Evolutionary conservation across 805 yeast species (phyloP), one percentile per base, ranked within the genome.

Genomic region (Yarrowia hollandica): DNA sequence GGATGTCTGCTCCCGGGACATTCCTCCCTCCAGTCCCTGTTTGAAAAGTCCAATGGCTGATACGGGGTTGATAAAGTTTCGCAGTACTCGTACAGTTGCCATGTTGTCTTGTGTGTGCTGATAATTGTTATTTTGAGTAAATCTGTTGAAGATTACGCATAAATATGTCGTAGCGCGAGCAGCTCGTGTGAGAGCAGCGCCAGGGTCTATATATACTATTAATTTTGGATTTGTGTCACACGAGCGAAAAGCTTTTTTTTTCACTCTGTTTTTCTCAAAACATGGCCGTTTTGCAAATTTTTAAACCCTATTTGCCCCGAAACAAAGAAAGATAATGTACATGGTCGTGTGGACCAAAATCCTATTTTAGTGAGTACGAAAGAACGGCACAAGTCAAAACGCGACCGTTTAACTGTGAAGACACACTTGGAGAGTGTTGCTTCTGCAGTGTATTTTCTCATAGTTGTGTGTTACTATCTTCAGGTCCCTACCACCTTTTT

Each of bases 141-240:
- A 48, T 48, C 55, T 48, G 55, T 48, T 48, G 55, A 48, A 48
- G 55, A 48, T 48, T 48, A 48, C 39, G 39, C 54, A 30, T 44
- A 48, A 21, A 46, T 12, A 8, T 14, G 19, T 9, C 11, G 35
- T 44, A 18, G 34, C 52, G 52, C 52, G 52, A 28, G 18, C 35
- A 19, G 8, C 31, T 28, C 52, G 52, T 44, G 52, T 44, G 35
- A 44, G 35, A 28, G 16, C 33, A 31, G 48, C 23, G 3, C 14
- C 33, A 26, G 33, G 48, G 48, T 41, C 33, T 41, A 41, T 41
- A 41, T 41, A 41, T 41, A 26, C 48, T 26, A 5, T 2, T 10
- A 18, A 12, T 7, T 41, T 41, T 26, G 33, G 33, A 11, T 39
- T 39, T 25, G 31, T 39, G 48, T 41, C 48, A 41, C 48, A 41